Base-by-base conservation (phyloP, 164 flowering plant species). In the Stephania yunnanensis region DNA sequence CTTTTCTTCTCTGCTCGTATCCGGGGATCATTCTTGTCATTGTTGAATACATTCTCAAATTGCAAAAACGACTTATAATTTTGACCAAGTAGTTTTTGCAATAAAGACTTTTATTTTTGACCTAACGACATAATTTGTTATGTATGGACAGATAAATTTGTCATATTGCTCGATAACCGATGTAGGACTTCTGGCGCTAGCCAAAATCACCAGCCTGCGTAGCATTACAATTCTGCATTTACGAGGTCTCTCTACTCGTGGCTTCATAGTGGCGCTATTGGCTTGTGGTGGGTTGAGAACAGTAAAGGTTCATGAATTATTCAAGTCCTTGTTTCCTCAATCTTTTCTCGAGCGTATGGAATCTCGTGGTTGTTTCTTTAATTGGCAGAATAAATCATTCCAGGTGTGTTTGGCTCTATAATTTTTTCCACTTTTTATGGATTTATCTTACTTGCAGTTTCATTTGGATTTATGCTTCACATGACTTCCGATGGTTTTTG, bases 151-250 rank as follows among this genome's bases (percentile, higher is more conserved):
- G 98, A 90, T 94, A 75, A 94, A 89, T 75, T 75, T 94, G 81
- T 94, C 98, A 10, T 89, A 88, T 69, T 89, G 86, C 74, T 87
- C 92, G 8, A 87, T 94, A 10, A 87, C 95, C 3, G 95, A 94
- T 74, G 84, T 89, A 58, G 97, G 98, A 31, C 83, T 94, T 6
- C 74, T 92, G 80, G 84, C 95, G 58, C 87, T 94, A 22, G 92
- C 92, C 72, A 89, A 90, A 84, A 83, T 94, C 73, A 84, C 94
- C 77, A 87, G 94, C 79, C 80, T 94, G 46, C 95, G 91, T 74
- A 87, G 81, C 83, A 74, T 94, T 77, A 90, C 90, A 2, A 78
- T 94, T 22, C 79, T 94, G 85, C 93, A 94, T 73, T 19, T 87
- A 74, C 79, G 85, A 71, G 90, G 91, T 42, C 85, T 91, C 78